Base-by-base conservation (phyloP, 1,284 basidiomycete genomes). In the Cutaneotrichosporon dermatis region DNA sequence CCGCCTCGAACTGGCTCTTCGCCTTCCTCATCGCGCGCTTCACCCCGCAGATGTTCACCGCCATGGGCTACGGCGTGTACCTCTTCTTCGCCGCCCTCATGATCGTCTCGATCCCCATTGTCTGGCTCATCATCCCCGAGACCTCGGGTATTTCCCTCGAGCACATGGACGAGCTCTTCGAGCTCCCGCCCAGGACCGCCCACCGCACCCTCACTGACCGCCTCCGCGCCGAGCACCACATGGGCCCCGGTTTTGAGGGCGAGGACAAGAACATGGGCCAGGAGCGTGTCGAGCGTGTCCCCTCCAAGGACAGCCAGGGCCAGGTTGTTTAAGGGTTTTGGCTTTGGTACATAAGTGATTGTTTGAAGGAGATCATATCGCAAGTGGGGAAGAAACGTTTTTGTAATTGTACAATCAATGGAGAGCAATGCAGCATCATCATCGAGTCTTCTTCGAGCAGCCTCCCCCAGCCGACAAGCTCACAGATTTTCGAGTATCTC, bases 1-100 rank as follows among this genome's bases (percentile, higher is more conserved):
- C 76, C 6, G 63, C 72, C 6, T 68, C 66, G 44, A 78, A 79
- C 72, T 78, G 77, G 76, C 67, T 77, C 50, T 72, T 64, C 57
- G 67, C 66, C n/a, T 69, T 71, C 46, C 37, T 68, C 43, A 68
- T 73, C 60, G 66, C 72, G 2, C 63, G 72, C 39, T 66, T 64
- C 13, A 73, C 72, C 1, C 68, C 68, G 2, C 57, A 68, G 43
- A 72, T 72, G 70, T 71, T 73, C 64, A 16, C 53, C 33, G 15
- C 44, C 9, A 69, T 69, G 68, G 58, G 58, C 8, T 76, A 66
- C 59, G 74, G 74, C 11, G 75, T 75, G 35, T 78, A 74, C 66
- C 61, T 77, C 58, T 72, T 79, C 70, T 74, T 79, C 51, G 76
- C 73, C 0, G 34, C 64, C 36, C 69, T 78, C 62, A 73, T 71